Percentiles rank a stretch among this genome's conserved stretches.
Conservation (phyloP, 441 rosid genomes). For the Gossypium schwendimanii region DNA sequence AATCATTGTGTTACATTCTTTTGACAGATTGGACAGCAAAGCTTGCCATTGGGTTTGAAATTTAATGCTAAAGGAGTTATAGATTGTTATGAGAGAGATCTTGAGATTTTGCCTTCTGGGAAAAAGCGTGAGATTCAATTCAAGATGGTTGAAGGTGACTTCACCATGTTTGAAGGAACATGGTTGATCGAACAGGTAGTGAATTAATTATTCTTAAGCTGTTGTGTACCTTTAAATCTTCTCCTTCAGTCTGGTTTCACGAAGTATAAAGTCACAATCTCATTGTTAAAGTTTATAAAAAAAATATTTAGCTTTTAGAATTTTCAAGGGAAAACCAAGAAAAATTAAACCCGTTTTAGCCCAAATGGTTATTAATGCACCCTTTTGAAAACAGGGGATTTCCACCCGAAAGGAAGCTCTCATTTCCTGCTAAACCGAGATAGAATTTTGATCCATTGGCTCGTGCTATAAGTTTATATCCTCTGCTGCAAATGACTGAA, state of each 20-base stretch:
- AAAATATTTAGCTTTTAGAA: not conserved
- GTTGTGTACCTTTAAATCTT: not conserved
- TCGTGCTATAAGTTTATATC: not conserved
- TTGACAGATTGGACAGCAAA: constrained; percentile 69
- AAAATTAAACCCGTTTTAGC: not conserved
- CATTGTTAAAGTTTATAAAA: not conserved
- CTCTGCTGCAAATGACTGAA: not conserved
- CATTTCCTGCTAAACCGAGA: not conserved
- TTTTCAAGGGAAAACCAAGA: not conserved
- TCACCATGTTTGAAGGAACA: constrained; percentile 68
- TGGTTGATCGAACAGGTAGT: constrained; percentile 86
- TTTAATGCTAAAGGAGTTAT: constrained; percentile 72
- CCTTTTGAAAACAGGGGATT: not conserved
- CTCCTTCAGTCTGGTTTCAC: not conserved
- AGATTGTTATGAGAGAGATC: constrained; percentile 82
- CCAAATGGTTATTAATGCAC: not conserved
- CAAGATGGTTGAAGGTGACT: constrained; percentile 87
- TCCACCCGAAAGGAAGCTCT: not conserved
- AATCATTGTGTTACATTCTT: constrained; percentile 5
- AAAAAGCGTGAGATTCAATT: constrained; percentile 75
- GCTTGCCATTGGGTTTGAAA: constrained; percentile 65
- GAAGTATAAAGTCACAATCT: not conserved
- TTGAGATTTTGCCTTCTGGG: constrained; percentile 46
- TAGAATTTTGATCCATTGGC: constrained; percentile 5
- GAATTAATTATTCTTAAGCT: not conserved